These are phyloP conservation scores for Hyaloscypha bicolor DNA, from an alignment of 495 filamentous ascomycete genomes.

Conservation along the genomic window DNA sequence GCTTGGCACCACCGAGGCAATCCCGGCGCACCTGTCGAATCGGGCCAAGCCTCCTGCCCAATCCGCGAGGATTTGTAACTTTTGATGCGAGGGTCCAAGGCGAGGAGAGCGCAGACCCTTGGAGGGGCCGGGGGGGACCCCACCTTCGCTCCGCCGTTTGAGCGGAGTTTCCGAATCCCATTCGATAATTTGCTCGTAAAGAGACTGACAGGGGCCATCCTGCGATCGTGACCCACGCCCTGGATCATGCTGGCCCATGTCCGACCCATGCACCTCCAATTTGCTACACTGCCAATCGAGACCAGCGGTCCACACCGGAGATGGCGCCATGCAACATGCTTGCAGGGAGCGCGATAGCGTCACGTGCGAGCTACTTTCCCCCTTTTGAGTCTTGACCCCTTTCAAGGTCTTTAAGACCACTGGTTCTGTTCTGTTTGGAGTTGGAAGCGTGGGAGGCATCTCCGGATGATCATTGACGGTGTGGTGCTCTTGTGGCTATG, in stretches of 20 bases:
- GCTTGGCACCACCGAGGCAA: conserved; percentile 5
- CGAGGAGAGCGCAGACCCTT: not conserved
- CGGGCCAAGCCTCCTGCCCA: not conserved
- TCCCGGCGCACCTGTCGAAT: not conserved
- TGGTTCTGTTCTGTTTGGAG: not conserved
- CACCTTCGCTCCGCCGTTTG: not conserved
- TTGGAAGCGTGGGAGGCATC: not conserved
- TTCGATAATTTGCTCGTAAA: not conserved
- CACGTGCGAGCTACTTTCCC: not conserved
- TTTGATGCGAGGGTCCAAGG: not conserved
- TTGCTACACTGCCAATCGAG: not conserved
- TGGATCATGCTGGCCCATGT: not conserved
- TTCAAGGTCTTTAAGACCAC: not conserved
- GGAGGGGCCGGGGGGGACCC: not conserved
- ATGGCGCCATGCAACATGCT: not conserved
- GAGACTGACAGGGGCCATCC: not conserved
- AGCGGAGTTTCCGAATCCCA: not conserved
- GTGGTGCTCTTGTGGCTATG: not conserved
- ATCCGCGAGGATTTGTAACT: not conserved
- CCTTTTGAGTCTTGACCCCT: not conserved
- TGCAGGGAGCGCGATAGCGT: not conserved
- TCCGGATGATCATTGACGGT: not conserved
- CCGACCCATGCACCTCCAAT: not conserved
- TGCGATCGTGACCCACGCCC: not conserved
- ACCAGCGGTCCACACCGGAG: not conserved